Evolutionary conservation across 2,329 filamentous ascomycete genomes (phyloP), one percentile per base, ranked within the genome.

Genomic region (Sporothrix brunneoviolacea): DNA sequence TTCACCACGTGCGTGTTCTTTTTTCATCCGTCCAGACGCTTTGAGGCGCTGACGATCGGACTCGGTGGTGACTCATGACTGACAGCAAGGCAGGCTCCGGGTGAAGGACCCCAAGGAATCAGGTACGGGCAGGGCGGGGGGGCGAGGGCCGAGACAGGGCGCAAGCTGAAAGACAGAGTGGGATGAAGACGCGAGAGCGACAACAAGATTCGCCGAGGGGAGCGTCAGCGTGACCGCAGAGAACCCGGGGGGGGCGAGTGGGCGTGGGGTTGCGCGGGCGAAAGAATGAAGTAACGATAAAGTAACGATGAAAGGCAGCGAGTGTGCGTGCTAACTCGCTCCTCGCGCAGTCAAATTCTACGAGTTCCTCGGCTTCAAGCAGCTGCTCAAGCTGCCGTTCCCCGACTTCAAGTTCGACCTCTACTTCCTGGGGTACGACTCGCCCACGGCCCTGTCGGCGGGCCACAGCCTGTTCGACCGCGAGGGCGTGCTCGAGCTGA

Each of bases 371-470:
- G 93, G 93, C 60, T 83, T 97, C 79, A 90, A 77, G 64, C 70
- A 90, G 55, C 79, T 97, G 67, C 82, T 88, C 63, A 87, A 91
- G 70, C 75, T 93, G 41, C 74, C 85, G 55, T 87, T 89, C 63
- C 86, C 91, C 13, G 90, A 95, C 54, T 82, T 81, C 68, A 95
- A 94, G 64, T 97, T 97, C 68, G 88, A 93, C 62, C 81, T 96
- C 24, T 97, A 97, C 75, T 97, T 97, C 72, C 77, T 98, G 54
- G 90, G 84, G 53, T 97, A 94, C 70, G 85, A 95, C 65, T 79
- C 81, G 28, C 80, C 88, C 9, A 74, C 79, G 33, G 86, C 91
- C 13, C 71, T 80, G n/a, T 93, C 87, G 9, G 74, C 79, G 51
- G 86, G 84, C 61, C 83, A 83, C 56, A 80, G 84, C 62, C 64